A percentile compares a stretch with the other conserved stretches of the same genome.
These are phyloP conservation scores for Mycosarcoma mackinlayi DNA, from an alignment of 1,284 basidiomycete species.

Conservation along the genomic window DNA sequence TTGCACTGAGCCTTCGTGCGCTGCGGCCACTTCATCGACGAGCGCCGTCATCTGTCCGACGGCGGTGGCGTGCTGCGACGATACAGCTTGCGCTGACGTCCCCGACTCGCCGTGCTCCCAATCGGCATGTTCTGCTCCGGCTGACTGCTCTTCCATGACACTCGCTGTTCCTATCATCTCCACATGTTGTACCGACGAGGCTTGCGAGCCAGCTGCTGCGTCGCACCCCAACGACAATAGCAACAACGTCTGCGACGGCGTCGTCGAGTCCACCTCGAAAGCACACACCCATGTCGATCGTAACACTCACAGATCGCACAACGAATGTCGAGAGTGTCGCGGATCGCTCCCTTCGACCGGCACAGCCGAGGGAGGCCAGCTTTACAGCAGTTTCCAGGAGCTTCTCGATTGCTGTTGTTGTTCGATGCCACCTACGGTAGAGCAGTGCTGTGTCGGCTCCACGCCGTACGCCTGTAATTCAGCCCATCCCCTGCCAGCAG, in stretches of 20 bases:
- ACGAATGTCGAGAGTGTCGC: slow-evolving; percentile 33
- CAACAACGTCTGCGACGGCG: slow-evolving; percentile 5
- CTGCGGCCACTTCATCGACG: slow-evolving; percentile 26
- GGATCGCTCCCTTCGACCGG: slow-evolving; percentile 19
- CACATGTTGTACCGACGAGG: slow-evolving; percentile 34
- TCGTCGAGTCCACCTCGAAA: slow-evolving; percentile 4
- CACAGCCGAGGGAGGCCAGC: slow-evolving; percentile 19
- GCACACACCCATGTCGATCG: background rate
- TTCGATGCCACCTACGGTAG: slow-evolving; percentile 33
- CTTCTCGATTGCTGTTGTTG: slow-evolving; percentile 51
- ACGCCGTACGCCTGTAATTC: slow-evolving; percentile 16
- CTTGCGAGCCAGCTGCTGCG: slow-evolving; percentile 16
- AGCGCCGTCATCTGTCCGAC: slow-evolving; percentile 10
- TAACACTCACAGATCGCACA: slow-evolving; percentile 5
- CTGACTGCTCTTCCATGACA: slow-evolving; percentile 24
- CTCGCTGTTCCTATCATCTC: slow-evolving; percentile 19
- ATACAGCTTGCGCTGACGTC: slow-evolving; percentile 17
- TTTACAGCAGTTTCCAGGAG: slow-evolving; percentile 52
- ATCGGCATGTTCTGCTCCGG: slow-evolving; percentile 12
- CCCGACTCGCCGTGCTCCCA: slow-evolving; percentile 24
- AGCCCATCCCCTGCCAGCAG: slow-evolving; percentile 8
- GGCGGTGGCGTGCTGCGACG: slow-evolving; percentile 29
- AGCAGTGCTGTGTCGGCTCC: slow-evolving; percentile 37
- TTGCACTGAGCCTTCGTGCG: slow-evolving; percentile 36
- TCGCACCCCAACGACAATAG: slow-evolving; percentile 3